These are phyloP conservation scores for Jaenimonas drosophilae DNA, from an alignment of 208 protist species.

Conservation along the genomic window DNA sequence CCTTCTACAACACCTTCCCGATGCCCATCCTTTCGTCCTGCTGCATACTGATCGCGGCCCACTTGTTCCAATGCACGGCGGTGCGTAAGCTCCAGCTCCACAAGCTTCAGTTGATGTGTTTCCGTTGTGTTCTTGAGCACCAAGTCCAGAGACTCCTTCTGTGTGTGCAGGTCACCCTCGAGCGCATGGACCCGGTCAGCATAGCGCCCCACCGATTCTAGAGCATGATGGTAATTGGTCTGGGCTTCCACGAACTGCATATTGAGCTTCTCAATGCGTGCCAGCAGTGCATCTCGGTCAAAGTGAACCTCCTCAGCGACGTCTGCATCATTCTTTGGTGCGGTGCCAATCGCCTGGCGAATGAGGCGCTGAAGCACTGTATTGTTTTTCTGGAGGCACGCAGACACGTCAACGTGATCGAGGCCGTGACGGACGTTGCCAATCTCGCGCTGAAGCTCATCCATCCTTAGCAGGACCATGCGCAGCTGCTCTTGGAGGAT, in stretches of 20 bases:
- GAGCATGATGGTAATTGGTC: conserved; percentile 53
- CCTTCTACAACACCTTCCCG: no score
- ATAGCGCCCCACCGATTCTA: conserved; percentile 55
- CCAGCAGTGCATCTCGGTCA: conserved; percentile 56
- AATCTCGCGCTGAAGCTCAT: conserved; percentile 38
- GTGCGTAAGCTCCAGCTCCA: conserved; percentile 41
- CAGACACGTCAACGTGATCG: conserved; percentile 47
- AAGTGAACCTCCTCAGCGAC: conserved; percentile 40
- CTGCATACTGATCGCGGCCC: conserved; percentile 22
- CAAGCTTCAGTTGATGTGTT: conserved; percentile 28
- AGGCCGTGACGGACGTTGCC: conserved; percentile 51
- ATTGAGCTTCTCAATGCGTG: conserved; percentile 45
- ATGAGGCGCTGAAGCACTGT: conserved; percentile 41
- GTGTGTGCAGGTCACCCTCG: conserved; percentile 42
- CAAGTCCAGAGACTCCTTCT: conserved; percentile 28
- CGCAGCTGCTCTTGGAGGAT: neutral
- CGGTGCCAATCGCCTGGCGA: conserved; percentile 36
- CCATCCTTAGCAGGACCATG: conserved; percentile 8
- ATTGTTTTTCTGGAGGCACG: conserved; percentile 52
- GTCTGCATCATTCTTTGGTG: conserved; percentile 21
- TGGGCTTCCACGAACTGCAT: conserved; percentile 38
- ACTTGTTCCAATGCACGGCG: conserved; percentile 30
- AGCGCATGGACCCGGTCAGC: conserved; percentile 34
- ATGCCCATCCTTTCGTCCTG: no score
- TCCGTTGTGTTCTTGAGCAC: conserved; percentile 38